Percentiles rank a stretch among this genome's conserved stretches.
phyloP scores from a whole-genome alignment of 1,284 basidiomycete species.

The Cutaneotrichosporon mucoides region DNA sequence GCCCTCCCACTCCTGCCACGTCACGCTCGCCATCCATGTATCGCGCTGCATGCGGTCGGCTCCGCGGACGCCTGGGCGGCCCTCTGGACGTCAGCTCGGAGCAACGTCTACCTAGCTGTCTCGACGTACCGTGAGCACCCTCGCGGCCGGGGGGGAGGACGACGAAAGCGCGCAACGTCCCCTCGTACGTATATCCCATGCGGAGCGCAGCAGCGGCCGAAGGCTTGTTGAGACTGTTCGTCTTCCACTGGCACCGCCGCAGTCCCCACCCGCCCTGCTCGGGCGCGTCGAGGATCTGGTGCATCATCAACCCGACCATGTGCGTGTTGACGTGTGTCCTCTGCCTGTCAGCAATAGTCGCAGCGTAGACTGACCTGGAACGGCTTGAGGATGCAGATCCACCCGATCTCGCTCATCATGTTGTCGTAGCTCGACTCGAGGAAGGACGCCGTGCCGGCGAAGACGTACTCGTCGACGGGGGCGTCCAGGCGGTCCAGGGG shows the following conservation, averaged over 20 bases:
- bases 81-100: constrained; percentile 23
- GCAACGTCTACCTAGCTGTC: no score
- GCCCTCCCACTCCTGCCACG: constrained; percentile 40
- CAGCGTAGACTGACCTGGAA: constrained; percentile 42
- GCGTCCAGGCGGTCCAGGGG: constrained; percentile 22
- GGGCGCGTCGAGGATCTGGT: constrained; percentile 34
- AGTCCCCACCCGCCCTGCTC: constrained; percentile 37
- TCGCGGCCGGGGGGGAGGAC: constrained; percentile 33
- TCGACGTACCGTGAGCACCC: constrained; percentile 32
- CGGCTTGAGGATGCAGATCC: constrained; percentile 33
- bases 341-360: constrained; percentile 22
- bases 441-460: constrained; percentile 36
- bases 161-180: constrained; percentile 27
- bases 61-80: constrained; percentile 24
- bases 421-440: constrained; percentile 26
- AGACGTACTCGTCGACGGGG: constrained; percentile 27
- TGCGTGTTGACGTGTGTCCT: constrained; percentile 42
- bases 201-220: constrained; percentile 29
- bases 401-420: constrained; percentile 39
- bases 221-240: constrained; percentile 32
- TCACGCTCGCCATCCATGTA: constrained; percentile 36
- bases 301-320: constrained; percentile 37
- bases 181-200: constrained; percentile 36
- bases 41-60: constrained; percentile 28
- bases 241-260: constrained; percentile 41